phyloP scores from a whole-genome alignment of 2,329 filamentous ascomycete species.

The Aspergillus aculeatus region DNA sequence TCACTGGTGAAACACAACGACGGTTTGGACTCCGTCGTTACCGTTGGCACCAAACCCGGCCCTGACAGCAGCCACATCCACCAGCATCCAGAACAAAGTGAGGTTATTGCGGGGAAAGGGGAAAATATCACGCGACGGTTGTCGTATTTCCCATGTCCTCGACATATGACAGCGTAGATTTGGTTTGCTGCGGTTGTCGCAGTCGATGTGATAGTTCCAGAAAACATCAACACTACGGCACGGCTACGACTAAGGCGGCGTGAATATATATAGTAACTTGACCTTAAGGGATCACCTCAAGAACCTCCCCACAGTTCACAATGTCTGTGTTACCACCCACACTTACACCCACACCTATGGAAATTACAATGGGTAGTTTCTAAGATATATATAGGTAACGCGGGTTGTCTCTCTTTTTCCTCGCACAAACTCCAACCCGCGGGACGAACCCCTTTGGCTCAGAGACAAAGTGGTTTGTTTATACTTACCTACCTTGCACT shows the following conservation, averaged over 20 bases:
- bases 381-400: too few relatives aligned
- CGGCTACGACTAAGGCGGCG: too few relatives aligned
- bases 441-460: too few relatives aligned
- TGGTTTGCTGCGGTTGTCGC: not conserved
- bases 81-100: not conserved
- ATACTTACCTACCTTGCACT: too few relatives aligned
- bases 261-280: not conserved
- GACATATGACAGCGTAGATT: not conserved
- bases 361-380: too few relatives aligned
- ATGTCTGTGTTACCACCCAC: not conserved
- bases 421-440: too few relatives aligned
- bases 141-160: not conserved
- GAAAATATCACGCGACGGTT: not conserved
- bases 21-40: not conserved
- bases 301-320: too few relatives aligned
- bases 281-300: not conserved
- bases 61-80: constrained; percentile 4
- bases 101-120: not conserved
- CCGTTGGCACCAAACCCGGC: not conserved
- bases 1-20: constrained; percentile 5
- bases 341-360: too few relatives aligned
- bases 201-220: too few relatives aligned
- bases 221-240: too few relatives aligned
- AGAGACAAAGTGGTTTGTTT: too few relatives aligned
- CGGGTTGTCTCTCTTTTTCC: too few relatives aligned